Conservation (phyloP, 192 early-diverging fungal species). For the Geranomyces michiganensis region DNA sequence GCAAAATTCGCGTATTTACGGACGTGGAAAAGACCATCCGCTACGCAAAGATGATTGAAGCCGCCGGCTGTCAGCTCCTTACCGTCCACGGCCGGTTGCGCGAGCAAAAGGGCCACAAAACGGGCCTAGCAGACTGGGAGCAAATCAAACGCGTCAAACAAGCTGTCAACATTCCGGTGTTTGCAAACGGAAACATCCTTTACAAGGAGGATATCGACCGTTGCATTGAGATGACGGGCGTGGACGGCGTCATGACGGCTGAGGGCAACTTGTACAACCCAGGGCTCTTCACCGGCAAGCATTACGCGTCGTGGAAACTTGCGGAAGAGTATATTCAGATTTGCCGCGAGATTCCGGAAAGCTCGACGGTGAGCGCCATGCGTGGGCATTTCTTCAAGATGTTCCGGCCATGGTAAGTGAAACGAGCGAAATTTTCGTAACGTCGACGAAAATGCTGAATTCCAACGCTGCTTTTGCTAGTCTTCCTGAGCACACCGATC, state of each 20-base stretch:
- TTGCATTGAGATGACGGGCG: conserved; percentile 83
- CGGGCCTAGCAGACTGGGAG: conserved; percentile 95
- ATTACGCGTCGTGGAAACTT: conserved; percentile 74
- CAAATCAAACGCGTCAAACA: conserved; percentile 81
- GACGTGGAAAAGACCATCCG: conserved; percentile 87
- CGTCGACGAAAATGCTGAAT: not conserved
- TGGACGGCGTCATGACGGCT: conserved; percentile 94
- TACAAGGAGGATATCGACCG: conserved; percentile 86
- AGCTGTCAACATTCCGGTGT: conserved; percentile 83
- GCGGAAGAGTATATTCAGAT: conserved; percentile 90
- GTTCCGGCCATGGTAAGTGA: conserved; percentile 57
- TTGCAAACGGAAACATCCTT: conserved; percentile 98
- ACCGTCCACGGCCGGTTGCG: conserved; percentile 93
- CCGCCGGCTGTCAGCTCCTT: conserved; percentile 87
- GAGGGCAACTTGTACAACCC: conserved; percentile 78
- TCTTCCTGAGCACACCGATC: conserved; percentile 75
- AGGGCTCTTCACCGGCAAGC: conserved; percentile 72
- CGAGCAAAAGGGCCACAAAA: conserved; percentile 97
- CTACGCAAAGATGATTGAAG: conserved; percentile 96
- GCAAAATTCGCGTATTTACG: conserved; percentile 92
- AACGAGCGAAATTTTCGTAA: not conserved
- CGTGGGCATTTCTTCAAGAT: conserved; percentile 94
- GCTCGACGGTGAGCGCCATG: conserved; percentile 66
- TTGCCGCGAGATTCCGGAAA: conserved; percentile 60
- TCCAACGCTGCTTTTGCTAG: too few species aligned